Evolutionary conservation across 106 monocot genomes (phyloP).

Genomic region (Ottelia alismoides): DNA sequence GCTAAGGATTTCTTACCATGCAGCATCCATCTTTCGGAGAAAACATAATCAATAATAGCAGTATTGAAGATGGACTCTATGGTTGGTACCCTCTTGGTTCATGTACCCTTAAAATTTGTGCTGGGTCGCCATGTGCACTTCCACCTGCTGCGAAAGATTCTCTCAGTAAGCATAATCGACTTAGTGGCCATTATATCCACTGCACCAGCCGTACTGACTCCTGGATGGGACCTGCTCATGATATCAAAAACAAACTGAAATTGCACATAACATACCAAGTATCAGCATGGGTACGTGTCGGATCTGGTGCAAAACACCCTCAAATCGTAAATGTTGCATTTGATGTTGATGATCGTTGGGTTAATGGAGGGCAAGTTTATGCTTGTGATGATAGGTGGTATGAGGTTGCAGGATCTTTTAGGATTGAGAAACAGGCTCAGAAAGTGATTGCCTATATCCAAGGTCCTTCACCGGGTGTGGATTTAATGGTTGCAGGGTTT

Average conservation of each 20-base stretch:
- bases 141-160: conserved; percentile 55
- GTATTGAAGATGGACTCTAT: conserved; percentile 31
- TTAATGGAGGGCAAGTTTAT: conserved; percentile 74
- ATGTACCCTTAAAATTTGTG: conserved; percentile 41
- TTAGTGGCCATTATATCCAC: conserved; percentile 49
- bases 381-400: conserved; percentile 68
- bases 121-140: conserved; percentile 51
- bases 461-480: conserved; percentile 68
- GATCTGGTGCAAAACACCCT: conserved; percentile 26
- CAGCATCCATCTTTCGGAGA: conserved; percentile 42
- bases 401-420: conserved; percentile 74
- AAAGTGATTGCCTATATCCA: conserved; percentile 63
- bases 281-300: conserved; percentile 73
- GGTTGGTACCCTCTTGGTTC: conserved; percentile 71
- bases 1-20: too few relatives aligned
- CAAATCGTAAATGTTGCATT: conserved; percentile 64
- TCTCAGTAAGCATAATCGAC: conserved; percentile 23
- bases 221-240: conserved; percentile 87
- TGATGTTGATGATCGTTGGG: conserved; percentile 45
- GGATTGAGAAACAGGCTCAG: conserved; percentile 53
- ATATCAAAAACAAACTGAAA: conserved; percentile 48
- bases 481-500: conserved; percentile 78
- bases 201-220: conserved; percentile 51
- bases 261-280: conserved; percentile 66
- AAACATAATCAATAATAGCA: conserved; percentile 63